Base-by-base conservation (phyloP, 257 asterid genomes). In the Nicotiana sylvestris region DNA sequence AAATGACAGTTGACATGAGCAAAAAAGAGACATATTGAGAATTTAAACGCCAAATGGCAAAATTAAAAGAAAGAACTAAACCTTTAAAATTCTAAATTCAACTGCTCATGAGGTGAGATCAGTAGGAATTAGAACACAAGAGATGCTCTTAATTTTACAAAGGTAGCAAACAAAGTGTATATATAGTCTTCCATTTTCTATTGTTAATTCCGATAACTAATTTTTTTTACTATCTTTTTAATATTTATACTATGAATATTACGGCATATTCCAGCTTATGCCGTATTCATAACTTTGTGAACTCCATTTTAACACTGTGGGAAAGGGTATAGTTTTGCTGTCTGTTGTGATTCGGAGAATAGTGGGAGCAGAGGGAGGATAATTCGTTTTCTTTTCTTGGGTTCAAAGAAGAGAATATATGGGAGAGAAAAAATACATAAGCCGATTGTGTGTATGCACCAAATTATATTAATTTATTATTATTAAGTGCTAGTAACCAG, bases 61-160 rank as follows among this genome's bases (percentile, higher is more conserved):
- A 16, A 18, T 55, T 1, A 76, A 32, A 8, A 8, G 21, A n/a
- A 25, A 6, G 6, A 49, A 27, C 10, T 37, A 74, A 49, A 74
- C 80, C 80, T 74, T 74, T 74, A 57, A 74, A 49, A 49, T 13
- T 74, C 49, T 46, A 21, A 25, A 74, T 74, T 74, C 61, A 74
- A 74, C 62, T 74, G 64, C 25, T 57, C 30, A 29, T 29, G 64
- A 17, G 64, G 64, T 51, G 80, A 76, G 80, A 76, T 39, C 29
- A 72, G 3, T 10, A 53, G n/a, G 27, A 66, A 13, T 74, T 74
- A 49, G 62, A 49, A 74, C 15, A 7, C 62, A 51, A 27, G 80
- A 76, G 64, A 51, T 76, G 80, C 60, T 51, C 60, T 76, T 76
- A 76, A 76, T 76, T 76, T 76, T 61, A 76, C 62, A 27, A 76